Conservation (phyloP, 129 eudicot genomes). For the Scalesia atractyloides region DNA sequence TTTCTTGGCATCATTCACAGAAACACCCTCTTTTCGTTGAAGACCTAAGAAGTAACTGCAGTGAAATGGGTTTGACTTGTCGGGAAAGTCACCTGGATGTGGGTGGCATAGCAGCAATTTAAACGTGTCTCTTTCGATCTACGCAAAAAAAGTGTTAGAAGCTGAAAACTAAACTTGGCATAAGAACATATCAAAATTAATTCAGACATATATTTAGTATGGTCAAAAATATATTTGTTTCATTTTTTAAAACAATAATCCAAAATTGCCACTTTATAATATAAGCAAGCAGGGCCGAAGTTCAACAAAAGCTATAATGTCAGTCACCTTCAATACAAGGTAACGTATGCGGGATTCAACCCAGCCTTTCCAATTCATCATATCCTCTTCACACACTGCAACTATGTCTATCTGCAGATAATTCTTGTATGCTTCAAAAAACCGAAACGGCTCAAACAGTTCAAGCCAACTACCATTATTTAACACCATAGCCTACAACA, state of each 20-base stretch:
- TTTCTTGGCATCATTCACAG: constrained; percentile 58
- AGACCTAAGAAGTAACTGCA: constrained; percentile 87
- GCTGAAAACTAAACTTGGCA: neutral
- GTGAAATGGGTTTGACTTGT: constrained; percentile 61
- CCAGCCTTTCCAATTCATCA: constrained; percentile 96
- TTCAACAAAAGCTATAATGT: neutral
- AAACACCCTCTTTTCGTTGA: constrained; percentile 71
- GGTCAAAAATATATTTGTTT: neutral
- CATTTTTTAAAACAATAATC: no score
- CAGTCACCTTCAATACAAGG: constrained; percentile 81
- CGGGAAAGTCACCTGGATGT: constrained; percentile 83
- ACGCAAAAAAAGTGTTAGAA: constrained; percentile 13
- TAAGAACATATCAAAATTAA: neutral
- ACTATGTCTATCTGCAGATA: constrained; percentile 86
- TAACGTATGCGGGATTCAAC: constrained; percentile 84
- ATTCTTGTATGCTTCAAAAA: constrained; percentile 86
- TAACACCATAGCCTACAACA: constrained; percentile 69
- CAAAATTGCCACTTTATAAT: neutral
- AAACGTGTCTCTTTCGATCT: constrained; percentile 87
- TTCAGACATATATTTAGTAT: neutral
- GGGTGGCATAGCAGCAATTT: constrained; percentile 94
- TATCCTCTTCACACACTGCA: constrained; percentile 79
- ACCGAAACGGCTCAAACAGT: constrained; percentile 79
- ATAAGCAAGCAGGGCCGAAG: neutral
- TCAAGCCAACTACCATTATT: constrained; percentile 68